Base-by-base conservation (phyloP, 139 green algal genomes). In the Nannochloris sp. region DNA sequence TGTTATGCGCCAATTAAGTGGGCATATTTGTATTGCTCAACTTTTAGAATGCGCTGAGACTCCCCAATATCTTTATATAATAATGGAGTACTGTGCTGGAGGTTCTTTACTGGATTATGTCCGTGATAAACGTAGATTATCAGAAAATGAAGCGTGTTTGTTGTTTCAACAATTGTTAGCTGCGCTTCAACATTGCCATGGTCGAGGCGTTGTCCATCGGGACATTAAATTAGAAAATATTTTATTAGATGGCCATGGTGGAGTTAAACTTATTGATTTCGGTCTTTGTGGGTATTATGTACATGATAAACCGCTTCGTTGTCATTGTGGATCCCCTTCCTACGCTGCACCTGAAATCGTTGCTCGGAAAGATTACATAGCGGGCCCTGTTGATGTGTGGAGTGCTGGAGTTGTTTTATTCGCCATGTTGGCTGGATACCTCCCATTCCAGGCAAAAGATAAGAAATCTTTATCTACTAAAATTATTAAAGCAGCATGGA, bases 261-360 rank as follows among this genome's bases (percentile, higher is more conserved):
- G 84, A 48, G 67, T 86, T 30, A 83, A 85, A 71, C 70, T 96
- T 29, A 83, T 89, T 45, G 90, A 96, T 77, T 95, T 96, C 82
- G 89, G 89, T 1, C 92, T 96, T 38, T 78, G 70, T 45, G 74
- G 70, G 38, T 71, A 76, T 61, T 72, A 63, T 32, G 54, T 67
- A 15, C 61, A 61, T 13, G 68, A 64, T 56, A 80, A 80, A 42
- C 51, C 55, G 14, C 74, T 80, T 63, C 73, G 73, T 45, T 77
- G 71, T 68, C 74, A 81, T 62, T 95, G 88, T 62, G 90, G 90
- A 34, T 93, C 86, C 0, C 88, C 89, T 3, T 86, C 92, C 58
- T 97, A 96, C 77, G 77, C 95, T 58, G 89, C 90, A 4, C 90
- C 90, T 3, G 90, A 96, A 76, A 80, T 92, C 23, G 72, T 92